Evolutionary conservation across 176 grass and related monocot genomes (phyloP).

Genomic region (bread wheat (Triticum aestivum)): DNA sequence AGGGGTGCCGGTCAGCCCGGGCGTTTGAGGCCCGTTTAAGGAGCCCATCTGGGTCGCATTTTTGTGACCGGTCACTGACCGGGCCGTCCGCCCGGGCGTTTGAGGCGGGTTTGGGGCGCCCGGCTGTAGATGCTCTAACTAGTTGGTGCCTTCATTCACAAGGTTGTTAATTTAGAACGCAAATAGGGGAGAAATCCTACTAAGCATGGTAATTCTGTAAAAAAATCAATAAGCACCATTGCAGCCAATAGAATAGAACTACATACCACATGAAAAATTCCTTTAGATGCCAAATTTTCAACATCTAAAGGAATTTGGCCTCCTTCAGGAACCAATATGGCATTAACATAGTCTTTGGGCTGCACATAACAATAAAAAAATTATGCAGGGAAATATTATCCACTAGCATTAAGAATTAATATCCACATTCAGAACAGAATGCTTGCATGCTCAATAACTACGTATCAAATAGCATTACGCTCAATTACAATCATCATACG

Average conservation of each 20-base stretch:
- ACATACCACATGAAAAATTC: conserved; percentile 79
- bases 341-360: conserved; percentile 83
- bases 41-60: too few species aligned
- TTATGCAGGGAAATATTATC: conserved; percentile 12
- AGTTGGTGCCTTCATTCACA: neutral
- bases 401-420: neutral
- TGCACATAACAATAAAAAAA: conserved; percentile 37
- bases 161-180: neutral
- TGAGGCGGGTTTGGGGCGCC: too few species aligned
- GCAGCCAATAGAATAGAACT: conserved; percentile 28
- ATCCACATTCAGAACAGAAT: neutral
- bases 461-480: neutral
- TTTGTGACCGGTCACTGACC: too few species aligned
- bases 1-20: too few species aligned
- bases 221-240: neutral
- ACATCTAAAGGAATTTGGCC: conserved; percentile 70
- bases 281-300: conserved; percentile 64
- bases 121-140: neutral
- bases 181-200: neutral
- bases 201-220: neutral
- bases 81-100: too few species aligned
- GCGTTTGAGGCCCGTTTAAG: too few species aligned
- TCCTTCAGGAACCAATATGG: conserved; percentile 79
- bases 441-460: neutral
- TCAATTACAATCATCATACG: neutral